Evolutionary conservation across 139 green algal genomes (phyloP), one percentile per base, ranked within the genome.

Genomic region (Chlorella ohadii): DNA sequence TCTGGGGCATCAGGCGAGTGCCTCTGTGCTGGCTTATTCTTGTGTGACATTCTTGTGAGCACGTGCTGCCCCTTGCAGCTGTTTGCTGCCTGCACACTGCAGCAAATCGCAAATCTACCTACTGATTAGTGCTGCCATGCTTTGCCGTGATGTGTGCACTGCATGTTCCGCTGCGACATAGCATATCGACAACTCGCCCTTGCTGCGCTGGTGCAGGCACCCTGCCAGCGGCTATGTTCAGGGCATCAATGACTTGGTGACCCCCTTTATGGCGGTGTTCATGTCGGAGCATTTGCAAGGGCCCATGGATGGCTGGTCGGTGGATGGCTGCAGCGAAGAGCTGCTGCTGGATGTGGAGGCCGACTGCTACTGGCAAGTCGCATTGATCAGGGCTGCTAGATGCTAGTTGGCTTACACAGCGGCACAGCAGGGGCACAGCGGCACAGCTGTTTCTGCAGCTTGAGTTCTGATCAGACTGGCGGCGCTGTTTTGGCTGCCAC

Each of bases 241-340:
- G 87, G 97, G 97, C 84, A 98, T 99, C 90, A 99, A 99, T 83
- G 97, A 99, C 88, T 86, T 99, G 72, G 95, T 97, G 11, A 99
- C 96, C 23, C 97, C 97, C 56, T 99, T 99, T 88, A 87, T 99
- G 67, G 89, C 91, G 3, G 91, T 98, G 2, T 99, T 99, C 87
- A 83, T 98, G 64, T 91, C 81, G n/a, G 94, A 97, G 79, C 87
- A 96, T 70, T 89, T 96, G 70, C 65, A 86, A 0, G 89, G 89
- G 0, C 85, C 82, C 20, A 91, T 97, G 82, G 88, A 95, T 17
- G 67, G 68, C 17, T 97, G 94, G 95, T 51, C 85, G 31, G 28
- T 88, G 28, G 87, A 88, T 1, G 27, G 82, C 41, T 82, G 97
- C n/a, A 83, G 86, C 31, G 89, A 96, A 77, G 92, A 92, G 27